These are phyloP conservation scores for Fraxinus sp. DNA, from an alignment of 305 asterid species.

Conservation along the genomic window DNA sequence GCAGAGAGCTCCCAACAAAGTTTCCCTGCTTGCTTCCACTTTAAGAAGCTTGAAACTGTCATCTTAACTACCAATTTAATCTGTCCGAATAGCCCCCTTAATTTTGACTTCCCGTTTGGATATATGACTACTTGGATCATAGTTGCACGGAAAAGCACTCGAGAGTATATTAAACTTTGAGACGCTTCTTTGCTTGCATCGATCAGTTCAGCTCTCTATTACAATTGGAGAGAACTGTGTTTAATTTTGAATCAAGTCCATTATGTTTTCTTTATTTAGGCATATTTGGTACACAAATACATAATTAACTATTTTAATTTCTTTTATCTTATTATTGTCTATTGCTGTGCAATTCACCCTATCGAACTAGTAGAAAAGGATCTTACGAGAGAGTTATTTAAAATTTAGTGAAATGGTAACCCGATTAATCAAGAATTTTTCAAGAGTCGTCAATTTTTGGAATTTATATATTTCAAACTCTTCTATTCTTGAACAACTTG, in stretches of 20 bases:
- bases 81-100: not conserved
- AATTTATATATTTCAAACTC: not conserved
- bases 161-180: not conserved
- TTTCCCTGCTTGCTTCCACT: slow-evolving; percentile 47
- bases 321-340: not conserved
- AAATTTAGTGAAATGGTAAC: not conserved
- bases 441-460: not conserved
- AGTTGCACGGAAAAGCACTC: not conserved
- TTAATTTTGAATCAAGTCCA: not conserved
- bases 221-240: not conserved
- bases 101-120: not conserved
- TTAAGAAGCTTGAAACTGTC: slow-evolving; percentile 72
- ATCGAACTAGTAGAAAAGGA: not conserved
- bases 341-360: not conserved
- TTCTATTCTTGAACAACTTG: not conserved
- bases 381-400: not conserved
- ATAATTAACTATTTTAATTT: not conserved
- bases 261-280: not conserved
- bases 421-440: not conserved
- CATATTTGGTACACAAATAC: not conserved
- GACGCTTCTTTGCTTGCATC: not conserved
- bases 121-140: not conserved
- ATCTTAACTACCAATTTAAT: slow-evolving; percentile 20
- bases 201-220: not conserved
- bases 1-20: slow-evolving; percentile 61